These are phyloP conservation scores for Nemania abortiva DNA, from an alignment of 2,329 filamentous ascomycete genomes.

Conservation along the genomic window DNA sequence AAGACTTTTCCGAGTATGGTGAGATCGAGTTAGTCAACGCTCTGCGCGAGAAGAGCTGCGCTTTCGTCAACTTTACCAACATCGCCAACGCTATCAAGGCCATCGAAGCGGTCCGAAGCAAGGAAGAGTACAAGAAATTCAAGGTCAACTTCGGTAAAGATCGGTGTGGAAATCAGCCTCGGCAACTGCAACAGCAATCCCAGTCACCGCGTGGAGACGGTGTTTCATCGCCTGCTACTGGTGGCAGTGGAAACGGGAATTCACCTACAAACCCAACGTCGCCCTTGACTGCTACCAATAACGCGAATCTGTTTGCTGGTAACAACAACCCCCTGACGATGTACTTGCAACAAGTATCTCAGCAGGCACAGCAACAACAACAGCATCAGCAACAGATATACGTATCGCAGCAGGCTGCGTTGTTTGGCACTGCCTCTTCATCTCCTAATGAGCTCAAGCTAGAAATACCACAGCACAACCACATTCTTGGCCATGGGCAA, in stretches of 20 bases:
- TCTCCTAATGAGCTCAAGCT: constrained; percentile 68
- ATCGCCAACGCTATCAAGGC: constrained; percentile 99
- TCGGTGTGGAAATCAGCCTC: constrained; percentile 93
- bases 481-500: constrained; percentile 71
- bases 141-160: constrained; percentile 99
- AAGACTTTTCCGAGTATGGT: constrained; percentile 97
- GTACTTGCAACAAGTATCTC: constrained; percentile 87
- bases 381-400: constrained; percentile 79
- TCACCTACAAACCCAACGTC: constrained; percentile 66
- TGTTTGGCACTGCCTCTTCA: constrained; percentile 80
- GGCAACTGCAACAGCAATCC: constrained; percentile 79
- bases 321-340: constrained; percentile 91
- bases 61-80: constrained; percentile 99
- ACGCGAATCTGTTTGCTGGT: constrained; percentile 80
- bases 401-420: constrained; percentile 80
- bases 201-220: constrained; percentile 76
- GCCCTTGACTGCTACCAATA: constrained; percentile 63
- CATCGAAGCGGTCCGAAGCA: constrained; percentile 93
- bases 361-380: constrained; percentile 79
- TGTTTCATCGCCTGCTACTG: constrained; percentile 67
- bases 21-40: constrained; percentile 99
- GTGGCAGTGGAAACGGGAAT: constrained; percentile 70
- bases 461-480: constrained; percentile 72
- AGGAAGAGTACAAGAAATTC: constrained; percentile 97
- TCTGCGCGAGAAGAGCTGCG: constrained; percentile 97